A percentile compares a stretch with the other conserved stretches of the same genome.
These are phyloP conservation scores for Mycena filopes DNA, from an alignment of 768 basidiomycete species.

Conservation along the genomic window DNA sequence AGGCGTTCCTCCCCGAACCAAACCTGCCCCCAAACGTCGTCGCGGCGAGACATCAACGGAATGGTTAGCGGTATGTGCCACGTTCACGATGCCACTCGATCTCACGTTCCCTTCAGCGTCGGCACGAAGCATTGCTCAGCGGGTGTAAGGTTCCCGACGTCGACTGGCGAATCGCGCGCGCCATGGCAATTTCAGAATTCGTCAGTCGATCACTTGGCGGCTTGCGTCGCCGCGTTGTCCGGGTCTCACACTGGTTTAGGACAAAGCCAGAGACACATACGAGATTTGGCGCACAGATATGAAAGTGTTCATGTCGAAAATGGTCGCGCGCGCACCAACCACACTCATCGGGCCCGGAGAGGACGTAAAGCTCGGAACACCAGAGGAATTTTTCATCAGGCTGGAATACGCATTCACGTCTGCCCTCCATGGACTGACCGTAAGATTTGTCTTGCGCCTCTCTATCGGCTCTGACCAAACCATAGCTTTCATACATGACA, in stretches of 20 bases:
- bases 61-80: conserved; percentile 22
- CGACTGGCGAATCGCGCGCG: conserved; percentile 28
- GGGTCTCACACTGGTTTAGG: not conserved
- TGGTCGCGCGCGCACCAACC: conserved; percentile 3
- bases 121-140: conserved; percentile 13
- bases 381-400: conserved; percentile 1
- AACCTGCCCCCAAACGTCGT: conserved; percentile 24
- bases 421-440: conserved; percentile 9
- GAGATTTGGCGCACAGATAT: conserved; percentile 22
- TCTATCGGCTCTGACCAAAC: not conserved
- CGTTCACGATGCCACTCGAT: not conserved
- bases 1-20: conserved; percentile 24
- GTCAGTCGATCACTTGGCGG: not conserved
- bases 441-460: not conserved
- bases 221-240: not conserved
- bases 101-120: conserved; percentile 1
- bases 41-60: conserved; percentile 24
- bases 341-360: conserved; percentile 20
- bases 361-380: conserved; percentile 3
- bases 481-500: conserved; percentile 23
- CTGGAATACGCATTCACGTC: conserved; percentile 22
- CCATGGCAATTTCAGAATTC: conserved; percentile 29
- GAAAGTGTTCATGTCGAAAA: not conserved
- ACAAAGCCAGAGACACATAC: conserved; percentile 19
- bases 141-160: conserved; percentile 29